Percentiles rank a stretch among this genome's conserved stretches.
Conservation (phyloP, 2,329 filamentous ascomycete species). For the Juglanconis sp. region DNA sequence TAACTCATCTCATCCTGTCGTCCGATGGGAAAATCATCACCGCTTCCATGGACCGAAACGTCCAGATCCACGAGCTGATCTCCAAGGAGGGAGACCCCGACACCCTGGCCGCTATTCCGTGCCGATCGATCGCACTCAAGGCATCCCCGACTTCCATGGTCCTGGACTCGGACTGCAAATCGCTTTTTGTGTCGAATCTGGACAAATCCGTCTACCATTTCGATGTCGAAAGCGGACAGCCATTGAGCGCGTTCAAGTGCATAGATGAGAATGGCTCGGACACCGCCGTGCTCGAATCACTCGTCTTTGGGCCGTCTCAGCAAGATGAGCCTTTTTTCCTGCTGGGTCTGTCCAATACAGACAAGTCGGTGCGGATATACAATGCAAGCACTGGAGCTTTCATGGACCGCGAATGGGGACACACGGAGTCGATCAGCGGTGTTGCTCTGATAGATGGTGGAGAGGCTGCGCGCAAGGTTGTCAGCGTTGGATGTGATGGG, state of each 20-base stretch:
- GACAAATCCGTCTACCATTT: constrained; percentile 61
- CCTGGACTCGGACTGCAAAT: constrained; percentile 59
- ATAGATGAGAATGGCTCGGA: constrained; percentile 77
- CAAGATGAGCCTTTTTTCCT: constrained; percentile 62
- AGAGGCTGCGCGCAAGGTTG: constrained; percentile 54
- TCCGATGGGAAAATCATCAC: constrained; percentile 75
- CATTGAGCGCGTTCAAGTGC: constrained; percentile 74
- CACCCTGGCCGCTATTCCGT: constrained; percentile 71
- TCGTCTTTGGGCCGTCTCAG: constrained; percentile 59
- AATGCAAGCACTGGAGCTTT: constrained; percentile 73
- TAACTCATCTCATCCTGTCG: constrained; percentile 72
- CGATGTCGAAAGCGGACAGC: constrained; percentile 65
- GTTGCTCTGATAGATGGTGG: constrained; percentile 66
- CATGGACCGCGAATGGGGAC: constrained; percentile 87
- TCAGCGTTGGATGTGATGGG: constrained; percentile 76
- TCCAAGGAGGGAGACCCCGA: constrained; percentile 63
- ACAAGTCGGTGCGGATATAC: constrained; percentile 92
- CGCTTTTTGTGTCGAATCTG: constrained; percentile 56
- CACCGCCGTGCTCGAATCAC: constrained; percentile 76
- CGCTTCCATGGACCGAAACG: constrained; percentile 81
- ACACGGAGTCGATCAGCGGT: constrained; percentile 90
- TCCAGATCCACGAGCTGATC: constrained; percentile 78
- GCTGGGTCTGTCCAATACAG: constrained; percentile 85
- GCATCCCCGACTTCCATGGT: constrained; percentile 84
- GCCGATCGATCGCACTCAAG: constrained; percentile 76